Evolutionary conservation across 164 flowering plant species (phyloP), one percentile per base, ranked within the genome.

Genomic region (Liquidambar formosana): DNA sequence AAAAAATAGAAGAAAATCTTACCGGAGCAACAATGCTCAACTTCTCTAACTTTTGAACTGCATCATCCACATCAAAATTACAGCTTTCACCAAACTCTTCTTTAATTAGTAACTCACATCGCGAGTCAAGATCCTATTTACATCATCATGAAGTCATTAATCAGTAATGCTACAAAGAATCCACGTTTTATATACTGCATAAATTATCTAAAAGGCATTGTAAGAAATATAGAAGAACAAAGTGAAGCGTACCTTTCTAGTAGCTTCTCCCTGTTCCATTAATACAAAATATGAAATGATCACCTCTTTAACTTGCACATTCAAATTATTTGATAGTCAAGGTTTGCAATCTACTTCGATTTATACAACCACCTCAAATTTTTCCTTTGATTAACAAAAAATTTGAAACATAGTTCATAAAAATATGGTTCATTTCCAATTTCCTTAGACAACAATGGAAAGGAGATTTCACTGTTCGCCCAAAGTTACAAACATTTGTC

Each of bases 351-450:
- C 15, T 13, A 69, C 92, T 66, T 81, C 99, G 84, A 93, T 98
- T 75, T 95, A 97, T 69, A 90, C 97, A 81, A 95, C 88, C 65
- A 93, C 95, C 71, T 95, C 99, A 74, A n/a, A n/a, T n/a, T n/a
- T n/a, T n/a, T n/a, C n/a, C n/a, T n/a, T n/a, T n/a, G n/a, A n/a
- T n/a, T n/a, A n/a, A n/a, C n/a, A n/a, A n/a, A n/a, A n/a, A n/a
- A n/a, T n/a, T n/a, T n/a, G n/a, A n/a, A n/a, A n/a, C n/a, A n/a
- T n/a, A n/a, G n/a, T n/a, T n/a, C n/a, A n/a, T n/a, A n/a, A n/a
- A n/a, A n/a, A n/a, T n/a, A n/a, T n/a, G n/a, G n/a, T n/a, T n/a
- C n/a, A n/a, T n/a, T n/a, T n/a, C n/a, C n/a, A n/a, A 38, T 33
- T 9, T 61, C 21, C 64, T 33, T 33, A 6, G 41, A 33, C 41